These are phyloP conservation scores for Saccharum spontaneum DNA, from an alignment of 176 grass and related monocot species.

Conservation along the genomic window DNA sequence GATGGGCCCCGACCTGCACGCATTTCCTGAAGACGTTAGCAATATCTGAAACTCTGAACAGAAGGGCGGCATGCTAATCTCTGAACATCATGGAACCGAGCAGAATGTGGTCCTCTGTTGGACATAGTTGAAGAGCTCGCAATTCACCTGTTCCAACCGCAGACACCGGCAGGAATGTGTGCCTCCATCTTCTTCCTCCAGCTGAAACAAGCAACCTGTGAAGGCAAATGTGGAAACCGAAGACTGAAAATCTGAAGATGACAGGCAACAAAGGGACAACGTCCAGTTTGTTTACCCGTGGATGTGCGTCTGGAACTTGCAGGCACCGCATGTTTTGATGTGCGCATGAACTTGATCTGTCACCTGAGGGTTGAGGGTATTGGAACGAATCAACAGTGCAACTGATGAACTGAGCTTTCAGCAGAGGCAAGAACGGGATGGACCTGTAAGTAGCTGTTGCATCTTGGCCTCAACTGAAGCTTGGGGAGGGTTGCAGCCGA, in stretches of 20 bases:
- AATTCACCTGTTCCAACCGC: constrained; percentile 44
- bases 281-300: constrained; percentile 29
- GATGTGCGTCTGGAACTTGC: background rate
- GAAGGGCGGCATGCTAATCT: background rate
- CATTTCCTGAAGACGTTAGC: constrained; percentile 22
- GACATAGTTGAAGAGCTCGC: background rate
- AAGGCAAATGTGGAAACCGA: background rate
- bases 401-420: background rate
- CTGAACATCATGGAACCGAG: background rate
- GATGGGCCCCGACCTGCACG: constrained; percentile 54
- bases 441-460: constrained; percentile 20
- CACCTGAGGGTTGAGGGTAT: constrained; percentile 4
- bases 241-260: constrained; percentile 11
- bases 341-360: background rate
- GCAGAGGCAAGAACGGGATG: background rate
- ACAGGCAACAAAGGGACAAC: background rate
- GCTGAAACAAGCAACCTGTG: constrained; percentile 31
- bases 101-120: background rate
- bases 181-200: constrained; percentile 30
- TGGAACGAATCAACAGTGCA: background rate
- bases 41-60: constrained; percentile 1
- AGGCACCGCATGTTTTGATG: constrained; percentile 22
- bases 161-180: constrained; percentile 13
- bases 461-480: constrained; percentile 19
- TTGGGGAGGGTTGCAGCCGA: constrained; percentile 32